A percentile compares a stretch with the other conserved stretches of the same genome.
Evolutionary conservation across 2,329 filamentous ascomycete species (phyloP).

Genomic region (Penicillium sp.): DNA sequence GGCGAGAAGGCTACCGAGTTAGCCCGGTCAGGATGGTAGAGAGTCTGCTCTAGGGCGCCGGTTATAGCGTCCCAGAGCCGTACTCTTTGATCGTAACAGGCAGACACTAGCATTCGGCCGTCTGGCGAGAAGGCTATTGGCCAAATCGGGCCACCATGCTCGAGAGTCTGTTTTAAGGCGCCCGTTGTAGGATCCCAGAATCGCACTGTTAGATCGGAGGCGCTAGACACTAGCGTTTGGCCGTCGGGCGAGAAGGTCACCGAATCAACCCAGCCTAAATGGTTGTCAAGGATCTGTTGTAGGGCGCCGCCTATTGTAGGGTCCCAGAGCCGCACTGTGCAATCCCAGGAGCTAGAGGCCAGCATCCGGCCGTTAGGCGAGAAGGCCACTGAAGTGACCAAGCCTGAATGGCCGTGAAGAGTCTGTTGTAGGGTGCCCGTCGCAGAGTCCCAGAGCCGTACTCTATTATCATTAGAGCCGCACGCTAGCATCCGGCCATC

Average conservation of each 20-base stretch:
- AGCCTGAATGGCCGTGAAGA: too few relatives aligned
- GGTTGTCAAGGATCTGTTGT: not conserved
- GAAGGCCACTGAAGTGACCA: not conserved
- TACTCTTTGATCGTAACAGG: not conserved
- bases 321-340: slow-evolving; percentile 4
- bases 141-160: too few relatives aligned
- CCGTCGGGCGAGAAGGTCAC: slow-evolving; percentile 3
- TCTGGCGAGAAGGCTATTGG: slow-evolving; percentile 6
- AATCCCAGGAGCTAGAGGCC: not conserved
- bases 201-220: not conserved
- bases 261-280: too few relatives aligned
- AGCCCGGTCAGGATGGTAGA: not conserved
- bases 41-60: not conserved
- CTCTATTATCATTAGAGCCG: not conserved
- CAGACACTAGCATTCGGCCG: not conserved
- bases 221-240: not conserved
- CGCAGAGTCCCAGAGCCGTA: slow-evolving; percentile 10
- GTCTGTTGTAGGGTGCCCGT: too few relatives aligned
- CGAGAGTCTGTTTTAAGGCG: slow-evolving; percentile 2
- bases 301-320: slow-evolving; percentile 8
- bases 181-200: slow-evolving; percentile 10
- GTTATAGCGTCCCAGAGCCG: slow-evolving; percentile 2
- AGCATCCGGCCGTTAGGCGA: slow-evolving; percentile 3
- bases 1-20: not conserved
- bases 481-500: not conserved